These are phyloP conservation scores for Suillus subalutaceus DNA, from an alignment of 768 basidiomycete genomes.

Conservation along the genomic window DNA sequence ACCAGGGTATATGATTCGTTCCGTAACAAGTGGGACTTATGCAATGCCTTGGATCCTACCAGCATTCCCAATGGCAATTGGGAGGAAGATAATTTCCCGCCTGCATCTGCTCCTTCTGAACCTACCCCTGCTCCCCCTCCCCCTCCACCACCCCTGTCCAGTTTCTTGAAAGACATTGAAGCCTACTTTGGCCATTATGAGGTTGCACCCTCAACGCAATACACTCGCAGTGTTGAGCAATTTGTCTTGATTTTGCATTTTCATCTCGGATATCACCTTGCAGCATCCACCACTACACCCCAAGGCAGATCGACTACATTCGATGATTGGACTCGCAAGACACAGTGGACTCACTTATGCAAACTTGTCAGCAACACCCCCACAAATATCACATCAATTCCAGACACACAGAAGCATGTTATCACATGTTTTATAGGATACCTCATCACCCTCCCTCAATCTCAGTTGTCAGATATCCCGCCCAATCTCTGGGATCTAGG, in stretches of 20 bases:
- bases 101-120: neutral
- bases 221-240: neutral
- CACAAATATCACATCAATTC: neutral
- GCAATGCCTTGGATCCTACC: neutral
- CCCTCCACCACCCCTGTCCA: neutral
- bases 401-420: neutral
- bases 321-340: neutral
- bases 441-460: neutral
- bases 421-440: neutral
- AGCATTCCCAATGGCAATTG: neutral
- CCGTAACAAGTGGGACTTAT: conserved; percentile 3
- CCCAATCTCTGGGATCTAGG: conserved; percentile 5
- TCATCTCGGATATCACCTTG: neutral
- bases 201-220: neutral
- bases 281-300: neutral
- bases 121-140: neutral
- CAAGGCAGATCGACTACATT: neutral
- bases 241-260: neutral
- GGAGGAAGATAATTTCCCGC: conserved; percentile 2
- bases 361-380: neutral
- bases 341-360: neutral
- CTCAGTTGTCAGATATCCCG: neutral
- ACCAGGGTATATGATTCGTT: conserved; percentile 2
- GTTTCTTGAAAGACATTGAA: neutral
- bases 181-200: neutral